Percentiles rank a stretch among this genome's conserved stretches.
phyloP scores from a whole-genome alignment of 345 rosid species.

The Anastatica hierochuntica region DNA sequence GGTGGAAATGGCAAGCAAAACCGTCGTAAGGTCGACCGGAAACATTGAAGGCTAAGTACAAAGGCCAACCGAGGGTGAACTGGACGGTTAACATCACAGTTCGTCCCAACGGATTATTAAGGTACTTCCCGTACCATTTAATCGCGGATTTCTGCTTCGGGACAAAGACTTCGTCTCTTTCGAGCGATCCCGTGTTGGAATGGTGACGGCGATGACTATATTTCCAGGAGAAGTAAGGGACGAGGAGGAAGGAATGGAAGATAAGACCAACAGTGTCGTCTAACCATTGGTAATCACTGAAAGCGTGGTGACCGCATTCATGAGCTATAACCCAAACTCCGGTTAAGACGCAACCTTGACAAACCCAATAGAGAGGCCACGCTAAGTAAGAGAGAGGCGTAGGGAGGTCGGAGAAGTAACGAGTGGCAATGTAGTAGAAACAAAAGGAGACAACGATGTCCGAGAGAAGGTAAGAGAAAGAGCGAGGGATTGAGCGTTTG shows the following conservation, averaged over 20 bases:
- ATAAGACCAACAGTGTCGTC: conserved; percentile 75
- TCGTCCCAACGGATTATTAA: conserved; percentile 73
- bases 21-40: conserved; percentile 69
- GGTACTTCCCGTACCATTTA: conserved; percentile 49
- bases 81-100: conserved; percentile 33
- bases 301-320: conserved; percentile 97
- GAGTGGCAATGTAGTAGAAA: conserved; percentile 48
- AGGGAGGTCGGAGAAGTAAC: conserved; percentile 50
- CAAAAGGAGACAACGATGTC: conserved; percentile 48
- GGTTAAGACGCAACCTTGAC: conserved; percentile 66
- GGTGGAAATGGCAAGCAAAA: conserved; percentile 66
- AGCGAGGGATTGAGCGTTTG: conserved; percentile 61
- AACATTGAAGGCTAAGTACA: conserved; percentile 71
- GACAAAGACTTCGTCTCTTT: conserved; percentile 76
- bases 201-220: conserved; percentile 94
- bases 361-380: conserved; percentile 76
- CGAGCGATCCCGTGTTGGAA: conserved; percentile 80
- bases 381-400: conserved; percentile 46
- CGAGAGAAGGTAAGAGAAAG: conserved; percentile 54
- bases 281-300: conserved; percentile 83
- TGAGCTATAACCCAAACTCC: conserved; percentile 90
- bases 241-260: conserved; percentile 72
- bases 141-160: conserved; percentile 49
- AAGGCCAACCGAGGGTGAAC: conserved; percentile 75
- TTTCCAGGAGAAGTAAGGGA: conserved; percentile 93